A percentile compares a stretch with the other conserved stretches of the same genome.
phyloP scores from a whole-genome alignment of 2,329 filamentous ascomycete genomes.

The Macrophomina pseudophaseolina region DNA sequence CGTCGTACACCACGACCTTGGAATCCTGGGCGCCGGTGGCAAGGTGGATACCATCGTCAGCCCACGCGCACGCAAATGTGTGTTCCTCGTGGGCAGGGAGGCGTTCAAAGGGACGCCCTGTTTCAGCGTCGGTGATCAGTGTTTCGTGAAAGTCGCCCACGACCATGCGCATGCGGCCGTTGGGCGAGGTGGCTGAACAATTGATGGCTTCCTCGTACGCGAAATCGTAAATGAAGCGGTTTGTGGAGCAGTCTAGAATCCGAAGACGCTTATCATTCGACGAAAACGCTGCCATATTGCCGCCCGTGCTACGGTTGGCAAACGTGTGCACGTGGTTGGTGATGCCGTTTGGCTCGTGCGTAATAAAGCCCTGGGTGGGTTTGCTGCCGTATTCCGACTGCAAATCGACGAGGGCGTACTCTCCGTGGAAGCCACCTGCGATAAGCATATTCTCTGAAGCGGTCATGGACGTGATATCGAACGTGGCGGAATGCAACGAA shows the following conservation, averaged over 20 bases:
- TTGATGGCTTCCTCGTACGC: conserved; percentile 70
- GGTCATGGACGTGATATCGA: conserved; percentile 60
- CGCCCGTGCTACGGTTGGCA: conserved; percentile 52
- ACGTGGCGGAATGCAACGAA: conserved; percentile 31
- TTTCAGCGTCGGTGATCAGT: conserved; percentile 72
- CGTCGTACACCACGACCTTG: conserved; percentile 76
- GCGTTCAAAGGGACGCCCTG: conserved; percentile 61
- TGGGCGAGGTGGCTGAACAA: conserved; percentile 73
- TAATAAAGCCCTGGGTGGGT: conserved; percentile 53
- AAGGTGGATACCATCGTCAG: conserved; percentile 74
- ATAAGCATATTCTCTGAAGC: conserved; percentile 56
- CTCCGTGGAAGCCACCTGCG: conserved; percentile 62
- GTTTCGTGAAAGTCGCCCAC: conserved; percentile 72
- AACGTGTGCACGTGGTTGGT: conserved; percentile 64
- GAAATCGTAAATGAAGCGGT: conserved; percentile 62
- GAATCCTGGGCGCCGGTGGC: conserved; percentile 80
- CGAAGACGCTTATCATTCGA: conserved; percentile 63
- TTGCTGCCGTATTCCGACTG: conserved; percentile 42
- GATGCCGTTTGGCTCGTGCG: conserved; percentile 57
- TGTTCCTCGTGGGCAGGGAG: conserved; percentile 71
- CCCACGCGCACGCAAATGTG: conserved; percentile 80
- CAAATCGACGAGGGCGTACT: conserved; percentile 58
- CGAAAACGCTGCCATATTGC: conserved; percentile 59
- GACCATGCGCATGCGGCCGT: conserved; percentile 72
- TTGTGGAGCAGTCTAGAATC: conserved; percentile 60